Base-by-base conservation (phyloP, 2,329 filamentous ascomycete species). In the Diaporthe ampelina region DNA sequence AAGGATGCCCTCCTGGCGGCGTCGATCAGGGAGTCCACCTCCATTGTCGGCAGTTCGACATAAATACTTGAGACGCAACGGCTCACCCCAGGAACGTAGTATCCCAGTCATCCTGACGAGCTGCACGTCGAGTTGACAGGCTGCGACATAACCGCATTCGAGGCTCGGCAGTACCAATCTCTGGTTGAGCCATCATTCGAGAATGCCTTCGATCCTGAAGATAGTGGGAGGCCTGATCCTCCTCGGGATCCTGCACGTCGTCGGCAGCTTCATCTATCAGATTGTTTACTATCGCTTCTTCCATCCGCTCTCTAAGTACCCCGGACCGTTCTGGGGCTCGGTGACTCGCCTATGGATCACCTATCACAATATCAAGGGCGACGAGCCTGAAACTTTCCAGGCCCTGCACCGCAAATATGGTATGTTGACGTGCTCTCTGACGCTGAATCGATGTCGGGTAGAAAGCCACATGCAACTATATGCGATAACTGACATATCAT, bases 321-420 rank as follows among this genome's bases (percentile, higher is more conserved):
- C 88, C 0, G 89, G 89, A 4, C 86, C 87, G 0, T 90, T 90
- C 77, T 89, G 86, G 86, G 88, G 82, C 11, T 69, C 35, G 85
- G 84, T 73, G 21, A 89, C 88, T n/a, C 80, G 85, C 59, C 81
- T 90, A 13, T 90, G 87, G 86, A 85, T 89, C 70, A 84, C 87
- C 63, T 88, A 85, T 76, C 86, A 89, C 79, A 88, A 87, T 74
- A 70, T 87, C 35, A 84, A 83, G 56, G 85, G 82, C 67, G 85
- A 86, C 29, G 87, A 89, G 78, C 82, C 83, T 65, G 78, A 84
- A 57, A 80, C 83, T 0, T 81, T 85, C 40, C 80, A 83, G 73
- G 82, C 81, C 1, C 78, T 89, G 24, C 84, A 87, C 73, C 54
- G 63, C 52, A 68, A 81, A 85, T 85, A 88, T 82, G 88, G 88